Percentiles rank a stretch among this genome's conserved stretches.
phyloP scores from a whole-genome alignment of 1,284 basidiomycete species.

The Vanrija sp. region DNA sequence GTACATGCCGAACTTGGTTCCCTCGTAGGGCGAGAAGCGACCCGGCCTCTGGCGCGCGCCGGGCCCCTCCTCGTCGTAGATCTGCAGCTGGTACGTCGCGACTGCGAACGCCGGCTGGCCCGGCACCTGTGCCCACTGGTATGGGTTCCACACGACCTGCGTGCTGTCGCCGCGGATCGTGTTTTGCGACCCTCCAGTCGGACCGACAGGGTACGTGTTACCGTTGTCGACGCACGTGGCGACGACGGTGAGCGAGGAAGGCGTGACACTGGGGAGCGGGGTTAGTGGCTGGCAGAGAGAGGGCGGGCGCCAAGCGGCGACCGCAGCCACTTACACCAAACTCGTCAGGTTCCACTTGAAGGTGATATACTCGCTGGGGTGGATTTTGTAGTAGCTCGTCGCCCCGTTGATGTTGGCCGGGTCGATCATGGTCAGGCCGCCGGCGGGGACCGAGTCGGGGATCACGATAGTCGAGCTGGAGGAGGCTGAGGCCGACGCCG shows the following conservation, averaged over 20 bases:
- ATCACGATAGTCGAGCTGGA: conserved; percentile 30
- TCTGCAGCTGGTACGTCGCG: conserved; percentile 68
- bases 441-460: conserved; percentile 44
- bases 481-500: background rate
- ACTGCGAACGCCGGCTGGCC: conserved; percentile 66
- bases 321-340: conserved; percentile 9
- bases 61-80: conserved; percentile 74
- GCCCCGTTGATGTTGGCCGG: conserved; percentile 70
- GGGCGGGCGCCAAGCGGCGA: background rate
- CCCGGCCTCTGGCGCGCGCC: conserved; percentile 61
- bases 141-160: conserved; percentile 74
- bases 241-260: conserved; percentile 69
- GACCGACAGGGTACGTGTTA: conserved; percentile 81
- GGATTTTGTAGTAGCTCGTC: conserved; percentile 84
- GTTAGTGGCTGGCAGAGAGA: conserved; percentile 1
- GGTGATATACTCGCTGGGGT: conserved; percentile 66
- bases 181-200: conserved; percentile 58
- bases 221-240: conserved; percentile 75
- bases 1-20: conserved; percentile 78
- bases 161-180: conserved; percentile 60
- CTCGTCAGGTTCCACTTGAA: conserved; percentile 88
- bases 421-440: conserved; percentile 52
- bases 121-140: conserved; percentile 64
- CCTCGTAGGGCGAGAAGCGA: conserved; percentile 64
- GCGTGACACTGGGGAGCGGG: conserved; percentile 52